Evolutionary conservation across 2,329 filamentous ascomycete genomes (phyloP), one percentile per base, ranked within the genome.

Genomic region (Claviceps digitariae): DNA sequence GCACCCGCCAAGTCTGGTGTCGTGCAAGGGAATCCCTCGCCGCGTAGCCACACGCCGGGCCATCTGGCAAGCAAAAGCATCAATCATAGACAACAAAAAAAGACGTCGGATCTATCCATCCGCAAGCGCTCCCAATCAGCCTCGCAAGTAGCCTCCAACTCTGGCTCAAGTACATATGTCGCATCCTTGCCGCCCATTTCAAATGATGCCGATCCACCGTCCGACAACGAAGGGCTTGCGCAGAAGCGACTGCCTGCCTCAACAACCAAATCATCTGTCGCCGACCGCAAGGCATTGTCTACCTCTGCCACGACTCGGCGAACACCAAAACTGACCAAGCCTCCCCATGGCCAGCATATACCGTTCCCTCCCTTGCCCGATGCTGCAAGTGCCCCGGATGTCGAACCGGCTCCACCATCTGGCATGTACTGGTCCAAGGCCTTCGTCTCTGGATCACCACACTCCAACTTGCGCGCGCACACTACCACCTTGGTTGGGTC

Each of bases 401-500:
- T 86, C 20, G 72, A 76, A 10, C 72, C 76, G 3, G 81, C 83
- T 17, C 83, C 83, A 27, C 78, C 83, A 20, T 83, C 80, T 49
- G 83, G 82, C 60, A 86, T 86, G 82, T 86, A 86, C 69, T 86
- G 83, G 82, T 84, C 81, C 52, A 75, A 74, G 38, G 82, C 82
- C 10, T 78, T 77, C 8, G 74, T 79, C n/a, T 84, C 82, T 2
- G 83, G 83, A 27, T 70, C 74, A 27, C 70, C 79, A 41, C 81
- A 82, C 61, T 77, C 79, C 17, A 75, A 78, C 25, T 67, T 86
- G 54, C 76, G 83, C 53, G 83, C 83, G 17, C 83, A 86, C 66
- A 85, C 82, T 46, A 79, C 79, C 34, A 84, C 82, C 21, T 69
- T 84, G 34, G 72, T 86, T 44, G 82, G 82, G 10, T 83, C 79